These are phyloP conservation scores for Sarocladiaceae sp. DNA, from an alignment of 2,329 filamentous ascomycete species.

Conservation along the genomic window DNA sequence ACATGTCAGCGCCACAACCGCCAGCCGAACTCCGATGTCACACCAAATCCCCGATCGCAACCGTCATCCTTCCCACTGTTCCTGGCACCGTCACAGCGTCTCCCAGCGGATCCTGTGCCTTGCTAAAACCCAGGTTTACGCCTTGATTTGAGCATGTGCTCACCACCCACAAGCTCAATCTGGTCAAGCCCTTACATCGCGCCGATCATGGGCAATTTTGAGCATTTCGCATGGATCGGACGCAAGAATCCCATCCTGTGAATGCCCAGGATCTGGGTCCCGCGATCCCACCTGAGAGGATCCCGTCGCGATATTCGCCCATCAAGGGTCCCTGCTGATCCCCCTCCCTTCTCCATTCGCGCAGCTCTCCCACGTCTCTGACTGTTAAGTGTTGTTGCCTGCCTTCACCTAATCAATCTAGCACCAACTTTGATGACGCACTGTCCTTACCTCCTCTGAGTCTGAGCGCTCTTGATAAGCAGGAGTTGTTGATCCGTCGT, in stretches of 20 bases:
- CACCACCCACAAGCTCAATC: background rate
- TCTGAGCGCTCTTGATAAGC: background rate
- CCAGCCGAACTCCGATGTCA: slow-evolving; percentile 1
- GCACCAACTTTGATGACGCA: background rate
- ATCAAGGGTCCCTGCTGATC: slow-evolving; percentile 3
- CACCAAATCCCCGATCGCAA: slow-evolving; percentile 11
- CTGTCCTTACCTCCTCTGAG: background rate
- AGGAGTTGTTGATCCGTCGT: background rate
- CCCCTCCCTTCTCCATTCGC: background rate
- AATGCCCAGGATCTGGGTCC: background rate
- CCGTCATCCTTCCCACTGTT: background rate
- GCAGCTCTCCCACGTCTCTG: background rate
- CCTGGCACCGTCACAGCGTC: background rate
- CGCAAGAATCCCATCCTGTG: background rate
- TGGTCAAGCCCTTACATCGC: background rate
- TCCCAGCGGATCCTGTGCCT: background rate
- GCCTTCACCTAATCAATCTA: background rate
- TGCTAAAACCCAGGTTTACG: background rate
- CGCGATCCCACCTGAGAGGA: background rate
- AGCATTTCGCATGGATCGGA: slow-evolving; percentile 3
- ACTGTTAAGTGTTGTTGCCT: background rate
- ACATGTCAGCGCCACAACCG: background rate
- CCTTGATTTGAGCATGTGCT: background rate
- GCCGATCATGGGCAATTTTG: slow-evolving; percentile 6
- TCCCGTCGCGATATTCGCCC: background rate